These are phyloP conservation scores for Nemophila menziesii DNA, from an alignment of 257 asterid genomes.

Conservation along the genomic window DNA sequence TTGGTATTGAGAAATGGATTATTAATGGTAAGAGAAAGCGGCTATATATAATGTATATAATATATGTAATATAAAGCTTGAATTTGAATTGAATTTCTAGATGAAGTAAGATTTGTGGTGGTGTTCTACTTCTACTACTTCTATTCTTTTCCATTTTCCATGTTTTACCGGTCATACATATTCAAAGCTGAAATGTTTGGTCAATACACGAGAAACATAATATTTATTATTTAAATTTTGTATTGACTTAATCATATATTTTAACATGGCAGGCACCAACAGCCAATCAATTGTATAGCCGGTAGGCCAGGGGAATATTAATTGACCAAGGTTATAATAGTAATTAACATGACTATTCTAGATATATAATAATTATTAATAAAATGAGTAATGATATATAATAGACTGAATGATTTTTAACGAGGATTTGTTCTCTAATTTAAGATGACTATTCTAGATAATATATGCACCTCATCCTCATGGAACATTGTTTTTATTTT, in stretches of 20 bases:
- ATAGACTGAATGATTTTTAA: no score
- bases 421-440: no score
- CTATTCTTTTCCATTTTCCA: neutral
- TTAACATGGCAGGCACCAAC: neutral
- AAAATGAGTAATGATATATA: no score
- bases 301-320: neutral
- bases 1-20: neutral
- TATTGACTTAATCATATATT: neutral
- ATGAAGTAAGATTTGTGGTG: neutral
- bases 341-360: no score
- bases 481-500: no score
- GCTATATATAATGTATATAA: constrained; percentile 12
- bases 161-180: constrained; percentile 3
- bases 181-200: neutral
- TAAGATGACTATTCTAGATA: no score
- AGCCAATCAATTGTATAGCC: neutral
- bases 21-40: constrained; percentile 28
- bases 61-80: neutral
- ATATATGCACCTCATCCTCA: no score
- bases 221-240: neutral
- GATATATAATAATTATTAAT: no score
- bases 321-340: no score
- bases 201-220: constrained; percentile 9
- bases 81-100: constrained; percentile 19
- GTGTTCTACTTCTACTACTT: no score